Base-by-base conservation (phyloP, 108 stramenopile genomes). In the Nitzschia putrida region DNA sequence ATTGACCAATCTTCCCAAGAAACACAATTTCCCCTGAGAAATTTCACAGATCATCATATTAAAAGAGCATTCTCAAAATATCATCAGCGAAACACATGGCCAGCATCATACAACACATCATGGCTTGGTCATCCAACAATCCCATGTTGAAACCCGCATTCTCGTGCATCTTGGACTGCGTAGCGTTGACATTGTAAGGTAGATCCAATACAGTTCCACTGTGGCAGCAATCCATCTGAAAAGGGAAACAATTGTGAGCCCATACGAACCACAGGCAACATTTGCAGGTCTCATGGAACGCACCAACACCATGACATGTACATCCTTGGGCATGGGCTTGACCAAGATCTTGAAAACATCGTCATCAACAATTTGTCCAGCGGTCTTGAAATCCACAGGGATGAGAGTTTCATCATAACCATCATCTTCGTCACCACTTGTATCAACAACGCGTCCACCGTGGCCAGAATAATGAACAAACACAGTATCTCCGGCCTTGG, bases 331-430 rank as follows among this genome's bases (percentile, higher is more conserved):
- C 81, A 97, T 85, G 38, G 89, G 88, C 44, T 80, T 68, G 11
- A 96, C 84, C 45, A 97, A 76, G 24, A 78, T 66, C 65, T 85
- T 83, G 59, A 84, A 84, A 38, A 97, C 54, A 9, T 89, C 89
- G 72, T 95, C 97, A 64, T 96, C 95, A 34, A 83, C 43, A 55
- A 97, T 97, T 55, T 96, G 94, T 3, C 96, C 96, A 18, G 82
- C 67, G 3, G 56, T 65, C 64, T 81, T 52, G 73, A 92, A 97
- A 86, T 97, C 96, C 0, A 96, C 85, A 21, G 95, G 96, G 59
- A 95, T 90, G 69, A 97, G 65, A 12, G 96, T 96, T 74, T 76
- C 74, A 49, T 76, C 74, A 38, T 69, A 76, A 18, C 74, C 74
- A 56, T 76, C 74, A 7, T 39, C 67, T 53, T 76, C 74, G 22